Conservation (phyloP, 352 stramenopile genomes). For the Globisporangium apiculatum region DNA sequence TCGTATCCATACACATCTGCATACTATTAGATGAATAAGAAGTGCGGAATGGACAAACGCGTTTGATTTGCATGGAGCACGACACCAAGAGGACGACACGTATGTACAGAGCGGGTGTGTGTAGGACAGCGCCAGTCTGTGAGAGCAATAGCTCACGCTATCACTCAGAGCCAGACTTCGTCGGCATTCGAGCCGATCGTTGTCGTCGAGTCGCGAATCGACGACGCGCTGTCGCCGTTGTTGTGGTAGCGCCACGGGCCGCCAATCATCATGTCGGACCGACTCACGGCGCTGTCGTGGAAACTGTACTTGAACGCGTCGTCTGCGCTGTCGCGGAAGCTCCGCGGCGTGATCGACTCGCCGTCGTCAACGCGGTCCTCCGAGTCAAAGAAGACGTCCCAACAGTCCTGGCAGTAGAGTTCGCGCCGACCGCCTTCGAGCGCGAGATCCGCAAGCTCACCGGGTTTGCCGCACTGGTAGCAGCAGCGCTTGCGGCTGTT, state of each 20-base stretch:
- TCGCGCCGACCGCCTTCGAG: constrained; percentile 33
- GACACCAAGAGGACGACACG: neutral
- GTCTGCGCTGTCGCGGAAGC: constrained; percentile 11
- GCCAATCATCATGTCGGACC: constrained; percentile 33
- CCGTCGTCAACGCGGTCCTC: constrained; percentile 21
- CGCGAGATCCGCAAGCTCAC: constrained; percentile 48
- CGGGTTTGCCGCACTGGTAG: constrained; percentile 43
- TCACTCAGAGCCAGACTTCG: constrained; percentile 20
- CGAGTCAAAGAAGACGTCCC: constrained; percentile 67
- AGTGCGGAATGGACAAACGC: too few species aligned
- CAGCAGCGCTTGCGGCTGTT: constrained; percentile 20
- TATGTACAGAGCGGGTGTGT: neutral
- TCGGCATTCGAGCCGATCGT: constrained; percentile 35
- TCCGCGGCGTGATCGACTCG: constrained; percentile 8
- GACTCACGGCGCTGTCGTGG: constrained; percentile 55
- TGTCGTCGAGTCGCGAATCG: constrained; percentile 48
- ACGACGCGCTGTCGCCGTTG: constrained; percentile 33
- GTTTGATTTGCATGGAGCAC: neutral
- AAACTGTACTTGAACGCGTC: constrained; percentile 71
- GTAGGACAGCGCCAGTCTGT: too few species aligned
- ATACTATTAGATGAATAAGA: too few species aligned
- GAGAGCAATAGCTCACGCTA: too few species aligned
- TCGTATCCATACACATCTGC: too few species aligned
- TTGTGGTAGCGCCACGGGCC: constrained; percentile 47
- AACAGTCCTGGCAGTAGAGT: constrained; percentile 69